Base-by-base conservation (phyloP, 257 asterid species). In the Rauvolfia tetraphylla region DNA sequence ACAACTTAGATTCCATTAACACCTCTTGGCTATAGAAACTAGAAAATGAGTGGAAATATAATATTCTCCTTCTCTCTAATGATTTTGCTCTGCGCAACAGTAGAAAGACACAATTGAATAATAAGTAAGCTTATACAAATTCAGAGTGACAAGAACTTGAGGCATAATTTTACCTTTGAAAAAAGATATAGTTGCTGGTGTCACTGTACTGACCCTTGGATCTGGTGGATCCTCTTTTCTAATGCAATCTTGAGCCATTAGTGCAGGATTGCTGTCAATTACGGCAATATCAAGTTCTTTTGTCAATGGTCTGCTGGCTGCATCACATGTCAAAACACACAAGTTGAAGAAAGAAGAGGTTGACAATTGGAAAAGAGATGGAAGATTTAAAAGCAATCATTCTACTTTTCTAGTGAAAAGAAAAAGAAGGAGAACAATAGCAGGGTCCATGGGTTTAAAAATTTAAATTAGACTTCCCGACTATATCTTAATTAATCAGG, bases 171-270 rank as follows among this genome's bases (percentile, higher is more conserved):
- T 88, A 95, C 99, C 98, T 91, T 82, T 83, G 70, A 91, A 95
- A 81, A 84, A 86, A 61, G 88, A 84, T 82, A 89, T 93, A 36
- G 97, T 86, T 63, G 97, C 87, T 75, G 99, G 98, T 5, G 99
- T 95, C 81, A 95, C 96, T 11, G 99, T 95, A 84, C 99, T 95
- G 71, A 95, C 99, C 86, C 99, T 90, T 70, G 97, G 89, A 89
- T 93, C 98, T 51, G 98, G 99, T 46, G 88, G 86, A 76, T 86
- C 97, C 79, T 89, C 99, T 83, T 90, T 89, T 75, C 83, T 86
- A 57, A 91, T 88, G 82, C 51, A 31, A 76, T 57, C 81, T 59
- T 79, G 83, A 81, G 89, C 85, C 81, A 80, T 77, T 78, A 95
- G 79, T n/a, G 94, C 90, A 72, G 99, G 99, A 81, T 91, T 95